These are phyloP conservation scores for Plasmopara halstedii DNA, from an alignment of 352 stramenopile species.

Conservation along the genomic window DNA sequence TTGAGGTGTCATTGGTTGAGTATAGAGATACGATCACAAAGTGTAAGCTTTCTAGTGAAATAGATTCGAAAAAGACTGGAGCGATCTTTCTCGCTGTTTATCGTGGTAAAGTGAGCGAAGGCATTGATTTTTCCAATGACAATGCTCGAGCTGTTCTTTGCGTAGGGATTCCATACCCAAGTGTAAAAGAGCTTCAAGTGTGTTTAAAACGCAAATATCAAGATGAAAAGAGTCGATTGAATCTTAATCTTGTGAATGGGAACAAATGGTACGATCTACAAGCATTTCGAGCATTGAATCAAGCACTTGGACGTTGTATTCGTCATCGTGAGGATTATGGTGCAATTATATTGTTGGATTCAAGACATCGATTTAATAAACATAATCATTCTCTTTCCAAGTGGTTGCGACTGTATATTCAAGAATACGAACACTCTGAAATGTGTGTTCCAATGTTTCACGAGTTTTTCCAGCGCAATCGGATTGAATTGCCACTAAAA, in stretches of 20 bases:
- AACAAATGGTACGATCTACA: conserved; percentile 96
- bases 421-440: conserved; percentile 60
- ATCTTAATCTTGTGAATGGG: conserved; percentile 63
- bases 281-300: conserved; percentile 97
- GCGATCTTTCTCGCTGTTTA: conserved; percentile 97
- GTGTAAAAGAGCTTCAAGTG: conserved; percentile 89
- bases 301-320: conserved; percentile 98
- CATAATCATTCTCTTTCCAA: conserved; percentile 67
- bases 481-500: conserved; percentile 22
- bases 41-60: not conserved
- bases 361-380: conserved; percentile 54
- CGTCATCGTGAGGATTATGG: conserved; percentile 97
- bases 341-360: conserved; percentile 95
- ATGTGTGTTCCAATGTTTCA: conserved; percentile 51
- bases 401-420: conserved; percentile 70
- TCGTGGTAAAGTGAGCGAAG: conserved; percentile 97
- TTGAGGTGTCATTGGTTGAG: conserved; percentile 66
- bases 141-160: conserved; percentile 95
- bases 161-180: conserved; percentile 98
- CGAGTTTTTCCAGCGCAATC: conserved; percentile 63
- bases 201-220: conserved; percentile 77
- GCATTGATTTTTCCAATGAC: conserved; percentile 97
- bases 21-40: conserved; percentile 42
- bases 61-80: conserved; percentile 39
- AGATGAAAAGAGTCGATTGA: conserved; percentile 56